Conservation (phyloP, 1,139 yeast species). For the Candida neerlandica region DNA sequence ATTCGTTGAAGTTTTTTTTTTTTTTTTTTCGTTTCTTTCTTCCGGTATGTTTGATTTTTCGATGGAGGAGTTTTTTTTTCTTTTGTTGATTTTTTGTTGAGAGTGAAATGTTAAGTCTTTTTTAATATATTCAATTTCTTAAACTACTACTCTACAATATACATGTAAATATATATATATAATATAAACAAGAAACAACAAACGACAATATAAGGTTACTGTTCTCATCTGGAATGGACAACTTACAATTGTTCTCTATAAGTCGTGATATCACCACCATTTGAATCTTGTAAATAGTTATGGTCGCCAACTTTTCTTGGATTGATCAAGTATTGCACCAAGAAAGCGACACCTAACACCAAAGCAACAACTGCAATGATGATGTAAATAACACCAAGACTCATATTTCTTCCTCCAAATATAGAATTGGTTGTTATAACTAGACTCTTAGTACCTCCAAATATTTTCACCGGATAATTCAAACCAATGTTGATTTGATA, state of each 20-base stretch:
- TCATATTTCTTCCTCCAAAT: slow-evolving; percentile 71
- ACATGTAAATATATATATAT: too few species aligned
- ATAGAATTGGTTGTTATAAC: slow-evolving; percentile 67
- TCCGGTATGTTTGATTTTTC: neutral
- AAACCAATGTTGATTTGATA: slow-evolving; percentile 60
- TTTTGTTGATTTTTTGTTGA: too few species aligned
- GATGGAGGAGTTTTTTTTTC: neutral
- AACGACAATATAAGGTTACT: neutral
- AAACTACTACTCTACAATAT: neutral
- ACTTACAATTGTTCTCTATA: slow-evolving; percentile 31
- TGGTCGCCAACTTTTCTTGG: slow-evolving; percentile 52
- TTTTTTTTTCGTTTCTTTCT: neutral
- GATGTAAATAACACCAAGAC: slow-evolving; percentile 66
- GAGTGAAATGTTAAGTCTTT: too few species aligned
- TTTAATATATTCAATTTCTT: too few species aligned
- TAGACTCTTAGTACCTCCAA: slow-evolving; percentile 70
- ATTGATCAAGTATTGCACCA: slow-evolving; percentile 49
- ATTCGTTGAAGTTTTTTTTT: neutral
- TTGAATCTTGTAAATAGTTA: slow-evolving; percentile 37
- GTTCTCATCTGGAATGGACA: too few species aligned
- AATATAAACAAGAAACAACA: too few species aligned
- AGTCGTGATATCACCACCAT: slow-evolving; percentile 16
- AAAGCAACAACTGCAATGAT: slow-evolving; percentile 60
- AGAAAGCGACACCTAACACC: slow-evolving; percentile 48
- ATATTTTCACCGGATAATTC: slow-evolving; percentile 70